phyloP scores from a whole-genome alignment of 257 asterid species.

The Petunia axillaris region DNA sequence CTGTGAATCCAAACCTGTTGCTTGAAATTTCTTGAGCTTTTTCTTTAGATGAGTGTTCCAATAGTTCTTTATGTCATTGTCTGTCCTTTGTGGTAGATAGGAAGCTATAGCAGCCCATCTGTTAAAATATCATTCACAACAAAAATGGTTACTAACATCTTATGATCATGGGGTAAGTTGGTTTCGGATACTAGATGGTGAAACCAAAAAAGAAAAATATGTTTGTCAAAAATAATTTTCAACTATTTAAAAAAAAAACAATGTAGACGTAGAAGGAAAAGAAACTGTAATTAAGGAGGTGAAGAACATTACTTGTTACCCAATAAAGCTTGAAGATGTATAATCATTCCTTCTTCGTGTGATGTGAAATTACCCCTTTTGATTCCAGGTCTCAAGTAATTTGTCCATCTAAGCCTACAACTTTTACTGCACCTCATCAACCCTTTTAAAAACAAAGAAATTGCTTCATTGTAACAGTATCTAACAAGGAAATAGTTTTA shows the following conservation, averaged over 20 bases:
- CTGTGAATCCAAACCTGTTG: slow-evolving; percentile 49
- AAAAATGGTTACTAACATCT: no score
- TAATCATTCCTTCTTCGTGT: slow-evolving; percentile 97
- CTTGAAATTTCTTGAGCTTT: slow-evolving; percentile 67
- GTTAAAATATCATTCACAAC: neutral
- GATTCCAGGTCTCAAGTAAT: slow-evolving; percentile 93
- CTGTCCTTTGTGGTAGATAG: slow-evolving; percentile 91
- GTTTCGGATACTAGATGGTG: no score
- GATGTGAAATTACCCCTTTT: slow-evolving; percentile 96
- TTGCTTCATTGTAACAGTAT: neutral
- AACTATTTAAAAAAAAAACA: neutral
- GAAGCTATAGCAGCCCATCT: slow-evolving; percentile 99
- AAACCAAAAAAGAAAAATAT: no score
- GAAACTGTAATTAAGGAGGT: neutral
- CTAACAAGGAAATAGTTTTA: no score
- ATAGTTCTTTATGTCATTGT: slow-evolving; percentile 91
- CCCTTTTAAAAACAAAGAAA: slow-evolving; percentile 39
- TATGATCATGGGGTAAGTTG: no score
- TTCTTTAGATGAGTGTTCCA: slow-evolving; percentile 98
- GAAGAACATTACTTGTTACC: slow-evolving; percentile 79
- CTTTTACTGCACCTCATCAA: slow-evolving; percentile 98
- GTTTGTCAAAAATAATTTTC: neutral
- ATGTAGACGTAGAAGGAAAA: neutral
- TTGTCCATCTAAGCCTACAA: slow-evolving; percentile 95
- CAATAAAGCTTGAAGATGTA: slow-evolving; percentile 90